Evolutionary conservation across 2,329 filamentous ascomycete genomes (phyloP), one percentile per base, ranked within the genome.

Genomic region (Colletotrichum zoysiae): DNA sequence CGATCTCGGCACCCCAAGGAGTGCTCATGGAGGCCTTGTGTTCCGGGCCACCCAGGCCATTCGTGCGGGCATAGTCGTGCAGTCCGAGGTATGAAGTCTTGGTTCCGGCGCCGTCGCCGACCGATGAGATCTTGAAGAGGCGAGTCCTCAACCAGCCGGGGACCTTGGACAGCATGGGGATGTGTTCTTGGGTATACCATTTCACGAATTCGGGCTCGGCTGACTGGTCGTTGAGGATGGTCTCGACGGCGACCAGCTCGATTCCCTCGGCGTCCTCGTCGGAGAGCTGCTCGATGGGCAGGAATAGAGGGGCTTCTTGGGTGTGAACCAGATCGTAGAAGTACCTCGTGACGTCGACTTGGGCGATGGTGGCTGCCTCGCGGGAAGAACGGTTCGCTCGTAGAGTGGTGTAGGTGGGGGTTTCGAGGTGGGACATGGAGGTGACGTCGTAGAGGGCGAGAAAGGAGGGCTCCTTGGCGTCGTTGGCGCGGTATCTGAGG

Each of bases 361-460:
- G 85, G 58, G 80, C 84, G 70, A 90, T 89, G 2, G 84, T 87
- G 26, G 81, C 82, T 44, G 86, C 87, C 77, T 90, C 88, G 73
- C 87, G 83, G 1, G 82, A 76, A 2, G 87, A 88, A 33, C 88
- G 82, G 76, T 88, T 85, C 12, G 86, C 88, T 40, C 92, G 87
- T 58, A 95, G 84, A 18, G 84, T 83, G 14, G 88, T 89, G 83
- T 97, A 97, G 2, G 90, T 87, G 64, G 92, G 88, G 60, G 90
- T 90, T 62, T 89, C 88, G 78, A 97, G 86, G 77, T 89, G 89
- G 56, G 87, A 82, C 88, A 95, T 93, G 78, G 91, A 90, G 44
- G 89, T 90, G 74, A 96, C 89, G 80, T 97, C 94, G 85, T 97
- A 97, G 67, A 92, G 83, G 42, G 94, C 94, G 79, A 95, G 89